phyloP scores from a whole-genome alignment of 2,329 filamentous ascomycete species.

The Botrytis porri region DNA sequence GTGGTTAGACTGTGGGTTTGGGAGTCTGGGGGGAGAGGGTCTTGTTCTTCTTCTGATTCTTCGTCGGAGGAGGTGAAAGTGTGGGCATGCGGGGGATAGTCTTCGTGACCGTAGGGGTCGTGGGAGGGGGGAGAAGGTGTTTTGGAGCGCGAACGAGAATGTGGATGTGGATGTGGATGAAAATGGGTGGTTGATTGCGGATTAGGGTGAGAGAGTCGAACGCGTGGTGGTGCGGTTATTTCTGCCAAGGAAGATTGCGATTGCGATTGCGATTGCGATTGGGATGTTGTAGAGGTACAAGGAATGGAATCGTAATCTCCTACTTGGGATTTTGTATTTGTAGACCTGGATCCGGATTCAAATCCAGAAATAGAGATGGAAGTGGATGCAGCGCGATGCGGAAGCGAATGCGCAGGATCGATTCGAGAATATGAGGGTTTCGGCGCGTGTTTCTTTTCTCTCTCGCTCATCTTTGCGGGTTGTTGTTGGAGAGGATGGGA shows the following conservation, averaged over 20 bases:
- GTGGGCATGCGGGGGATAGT: background rate
- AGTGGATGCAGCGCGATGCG: background rate
- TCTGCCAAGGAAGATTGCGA: background rate
- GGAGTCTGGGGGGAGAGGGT: background rate
- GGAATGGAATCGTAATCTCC: background rate
- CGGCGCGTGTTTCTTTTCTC: background rate
- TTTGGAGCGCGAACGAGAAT: background rate
- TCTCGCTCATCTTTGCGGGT: background rate
- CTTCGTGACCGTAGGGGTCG: background rate
- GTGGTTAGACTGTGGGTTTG: conserved; percentile 1
- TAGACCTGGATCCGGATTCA: background rate
- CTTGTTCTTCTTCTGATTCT: background rate
- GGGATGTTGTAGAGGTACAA: background rate
- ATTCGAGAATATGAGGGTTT: background rate
- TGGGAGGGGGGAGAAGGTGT: background rate
- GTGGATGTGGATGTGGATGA: background rate
- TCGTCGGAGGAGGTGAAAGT: background rate
- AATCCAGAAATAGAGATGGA: background rate
- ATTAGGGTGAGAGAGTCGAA: background rate
- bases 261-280: background rate
- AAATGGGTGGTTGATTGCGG: background rate
- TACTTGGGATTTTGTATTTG: background rate
- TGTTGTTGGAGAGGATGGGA: background rate
- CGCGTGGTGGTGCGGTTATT: background rate
- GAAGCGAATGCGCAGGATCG: background rate